Evolutionary conservation across 1,284 basidiomycete genomes (phyloP).

Genomic region (Apiotrichum sp.): DNA sequence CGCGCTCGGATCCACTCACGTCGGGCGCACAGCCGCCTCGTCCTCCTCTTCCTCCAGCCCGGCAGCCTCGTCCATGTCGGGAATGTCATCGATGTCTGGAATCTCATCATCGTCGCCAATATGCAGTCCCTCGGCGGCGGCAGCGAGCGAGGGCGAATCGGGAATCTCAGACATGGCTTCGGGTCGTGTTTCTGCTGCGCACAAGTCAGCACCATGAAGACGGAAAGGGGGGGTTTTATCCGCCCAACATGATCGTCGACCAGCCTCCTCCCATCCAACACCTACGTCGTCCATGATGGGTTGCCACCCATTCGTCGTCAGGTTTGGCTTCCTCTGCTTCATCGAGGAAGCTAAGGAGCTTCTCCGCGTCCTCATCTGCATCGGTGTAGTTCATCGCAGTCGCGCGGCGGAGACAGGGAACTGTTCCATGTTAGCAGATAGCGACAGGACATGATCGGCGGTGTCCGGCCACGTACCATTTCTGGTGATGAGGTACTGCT

Average conservation of each 20-base stretch:
- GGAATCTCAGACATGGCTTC: slow-evolving; percentile 42
- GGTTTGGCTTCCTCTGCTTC: slow-evolving; percentile 45
- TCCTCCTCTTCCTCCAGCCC: slow-evolving; percentile 69
- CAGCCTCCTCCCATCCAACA: too few relatives aligned
- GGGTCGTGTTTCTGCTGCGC: slow-evolving; percentile 15
- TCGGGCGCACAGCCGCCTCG: slow-evolving; percentile 40
- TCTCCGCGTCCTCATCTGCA: slow-evolving; percentile 88
- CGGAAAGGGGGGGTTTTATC: too few relatives aligned
- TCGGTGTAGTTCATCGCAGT: slow-evolving; percentile 88
- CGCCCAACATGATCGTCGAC: too few relatives aligned
- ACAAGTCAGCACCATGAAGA: slow-evolving; percentile 5
- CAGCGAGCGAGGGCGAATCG: slow-evolving; percentile 29
- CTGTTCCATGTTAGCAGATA: slow-evolving; percentile 40
- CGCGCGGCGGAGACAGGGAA: slow-evolving; percentile 85
- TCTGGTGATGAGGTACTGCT: slow-evolving; percentile 91
- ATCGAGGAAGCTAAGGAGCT: slow-evolving; percentile 57
- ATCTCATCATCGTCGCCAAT: slow-evolving; percentile 52
- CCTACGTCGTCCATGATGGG: slow-evolving; percentile 43
- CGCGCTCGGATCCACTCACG: background rate
- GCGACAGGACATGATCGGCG: background rate
- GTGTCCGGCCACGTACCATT: slow-evolving; percentile 52
- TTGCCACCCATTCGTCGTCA: slow-evolving; percentile 51
- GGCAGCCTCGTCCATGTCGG: slow-evolving; percentile 76
- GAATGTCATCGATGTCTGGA: slow-evolving; percentile 83
- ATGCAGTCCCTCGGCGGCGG: slow-evolving; percentile 47